phyloP scores from a whole-genome alignment of 768 basidiomycete genomes.

The Auricularia sp. region DNA sequence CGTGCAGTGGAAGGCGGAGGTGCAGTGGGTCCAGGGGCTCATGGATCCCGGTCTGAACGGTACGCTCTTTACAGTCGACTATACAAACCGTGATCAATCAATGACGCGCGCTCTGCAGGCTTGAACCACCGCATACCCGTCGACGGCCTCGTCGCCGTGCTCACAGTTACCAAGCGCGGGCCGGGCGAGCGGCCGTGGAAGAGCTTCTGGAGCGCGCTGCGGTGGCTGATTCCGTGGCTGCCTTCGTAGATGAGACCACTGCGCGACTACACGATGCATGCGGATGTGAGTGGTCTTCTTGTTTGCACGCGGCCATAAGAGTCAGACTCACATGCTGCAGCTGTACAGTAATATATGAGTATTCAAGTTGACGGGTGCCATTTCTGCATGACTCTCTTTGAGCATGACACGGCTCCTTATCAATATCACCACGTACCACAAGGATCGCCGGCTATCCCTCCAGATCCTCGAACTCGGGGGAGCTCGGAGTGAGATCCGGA shows the following conservation, averaged over 20 bases:
- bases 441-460: too few species aligned
- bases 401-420: too few species aligned
- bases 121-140: neutral
- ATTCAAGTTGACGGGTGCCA: too few species aligned
- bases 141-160: neutral
- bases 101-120: neutral
- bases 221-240: neutral
- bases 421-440: too few species aligned
- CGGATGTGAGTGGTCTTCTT: too few species aligned
- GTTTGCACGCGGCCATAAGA: too few species aligned
- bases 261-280: too few species aligned
- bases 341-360: too few species aligned
- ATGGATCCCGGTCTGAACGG: slow-evolving; percentile 60
- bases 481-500: too few species aligned
- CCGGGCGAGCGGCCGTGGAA: neutral
- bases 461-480: too few species aligned
- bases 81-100: neutral
- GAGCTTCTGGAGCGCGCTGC: neutral
- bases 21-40: slow-evolving; percentile 66
- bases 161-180: neutral
- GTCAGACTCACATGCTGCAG: too few species aligned
- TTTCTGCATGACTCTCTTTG: too few species aligned
- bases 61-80: slow-evolving; percentile 16
- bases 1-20: slow-evolving; percentile 64
- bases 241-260: neutral